phyloP scores from a whole-genome alignment of 1,284 basidiomycete genomes.

The Phylloporus sp. region DNA sequence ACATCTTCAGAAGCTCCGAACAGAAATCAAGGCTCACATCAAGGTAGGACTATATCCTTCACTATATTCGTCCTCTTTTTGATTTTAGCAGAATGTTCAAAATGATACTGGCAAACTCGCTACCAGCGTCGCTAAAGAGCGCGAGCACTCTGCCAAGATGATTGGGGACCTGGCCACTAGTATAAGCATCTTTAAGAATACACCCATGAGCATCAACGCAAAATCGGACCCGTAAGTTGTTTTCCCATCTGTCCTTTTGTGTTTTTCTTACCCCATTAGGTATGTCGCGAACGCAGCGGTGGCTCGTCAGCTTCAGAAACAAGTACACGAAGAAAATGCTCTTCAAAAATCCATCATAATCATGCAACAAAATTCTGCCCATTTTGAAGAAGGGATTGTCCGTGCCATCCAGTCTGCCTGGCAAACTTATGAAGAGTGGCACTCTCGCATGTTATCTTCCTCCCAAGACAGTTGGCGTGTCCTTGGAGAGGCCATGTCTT shows the following conservation, averaged over 20 bases:
- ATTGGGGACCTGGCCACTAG: conserved; percentile 89
- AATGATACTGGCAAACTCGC: conserved; percentile 97
- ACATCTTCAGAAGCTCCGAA: conserved; percentile 92
- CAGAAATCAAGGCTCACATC: conserved; percentile 97
- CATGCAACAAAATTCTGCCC: conserved; percentile 97
- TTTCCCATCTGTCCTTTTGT: background rate
- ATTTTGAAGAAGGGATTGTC: conserved; percentile 97
- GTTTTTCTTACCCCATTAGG: conserved; percentile 39
- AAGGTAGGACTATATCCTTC: conserved; percentile 61
- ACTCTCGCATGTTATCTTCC: conserved; percentile 82
- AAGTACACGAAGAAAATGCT: conserved; percentile 97
- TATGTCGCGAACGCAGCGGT: conserved; percentile 84
- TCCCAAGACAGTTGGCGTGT: conserved; percentile 85
- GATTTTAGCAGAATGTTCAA: conserved; percentile 83
- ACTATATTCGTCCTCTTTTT: background rate
- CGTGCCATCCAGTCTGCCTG: conserved; percentile 95
- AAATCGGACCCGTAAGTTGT: conserved; percentile 86
- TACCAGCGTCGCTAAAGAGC: conserved; percentile 91
- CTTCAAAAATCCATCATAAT: conserved; percentile 99
- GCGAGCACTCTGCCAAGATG: conserved; percentile 87
- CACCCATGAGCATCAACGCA: conserved; percentile 86
- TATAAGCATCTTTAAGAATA: conserved; percentile 94
- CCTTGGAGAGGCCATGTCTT: conserved; percentile 83
- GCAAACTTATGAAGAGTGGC: conserved; percentile 98
- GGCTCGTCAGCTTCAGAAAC: conserved; percentile 87